Base-by-base conservation (phyloP, 2,329 filamentous ascomycete genomes). In the Ilyonectria sp. region DNA sequence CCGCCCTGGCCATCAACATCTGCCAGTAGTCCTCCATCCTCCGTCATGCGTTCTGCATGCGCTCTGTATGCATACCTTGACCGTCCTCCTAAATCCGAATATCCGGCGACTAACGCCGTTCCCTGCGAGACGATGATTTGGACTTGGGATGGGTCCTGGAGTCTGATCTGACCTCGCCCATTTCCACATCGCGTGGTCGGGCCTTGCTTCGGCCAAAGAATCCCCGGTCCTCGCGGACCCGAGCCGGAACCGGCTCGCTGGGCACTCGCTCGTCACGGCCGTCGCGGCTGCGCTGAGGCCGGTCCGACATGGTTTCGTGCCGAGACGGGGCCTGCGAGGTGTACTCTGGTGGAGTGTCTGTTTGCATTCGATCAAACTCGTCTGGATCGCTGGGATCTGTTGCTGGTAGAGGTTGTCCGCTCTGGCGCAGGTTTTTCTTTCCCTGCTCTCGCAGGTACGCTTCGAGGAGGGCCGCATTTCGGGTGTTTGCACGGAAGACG, bases 401-500 rank as follows among this genome's bases (percentile, higher is more conserved):
- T 3, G 81, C 78, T 6, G 86, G 86, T 35, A 87, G 60, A 11
- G 85, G 82, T 31, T 82, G 76, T 21, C 86, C 86, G 56, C 80
- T 84, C 54, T 81, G 76, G 46, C 82, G 82, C 11, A 90, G 76
- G 53, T 86, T 86, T 70, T 87, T 87, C 74, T 88, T 87, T 66
- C 93, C 92, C 77, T 91, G 90, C 70, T 90, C 84, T 50, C 93
- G 88, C 60, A 96, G 85, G 71, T 92, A 86, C 53, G 89, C 82
- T 77, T 94, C 92, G 17, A 94, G 83, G 2, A 93, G 79, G 40
- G 92, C 86, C 6, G 92, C 90, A 74, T 95, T 96, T 74, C 90
- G 90, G 21, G 91, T 93, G 76, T 95, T 96, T 77, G 91, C 91
- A 68, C 92, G 91, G 82, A 92, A 92, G 3, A 89, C 79, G 6